Evolutionary conservation across 176 grass and related monocot genomes (phyloP).

Genomic region (Saccharum officinarum): DNA sequence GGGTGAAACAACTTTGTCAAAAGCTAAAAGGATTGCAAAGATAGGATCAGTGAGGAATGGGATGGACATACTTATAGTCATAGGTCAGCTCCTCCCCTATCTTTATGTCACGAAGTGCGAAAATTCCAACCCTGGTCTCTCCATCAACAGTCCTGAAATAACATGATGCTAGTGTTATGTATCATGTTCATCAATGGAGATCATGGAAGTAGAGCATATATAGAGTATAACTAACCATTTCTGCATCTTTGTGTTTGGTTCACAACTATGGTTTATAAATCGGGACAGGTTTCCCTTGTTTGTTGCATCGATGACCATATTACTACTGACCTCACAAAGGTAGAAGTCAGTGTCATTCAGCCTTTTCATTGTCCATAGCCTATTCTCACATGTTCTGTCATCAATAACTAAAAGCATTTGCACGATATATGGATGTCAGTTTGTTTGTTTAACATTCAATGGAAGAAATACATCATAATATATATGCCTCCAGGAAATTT

Average conservation of each 20-base stretch:
- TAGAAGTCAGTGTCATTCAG: slow-evolving; percentile 84
- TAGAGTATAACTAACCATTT: slow-evolving; percentile 78
- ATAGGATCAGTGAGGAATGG: neutral
- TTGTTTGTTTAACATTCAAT: neutral
- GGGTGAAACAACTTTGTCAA: neutral
- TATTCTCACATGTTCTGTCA: slow-evolving; percentile 91
- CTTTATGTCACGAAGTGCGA: slow-evolving; percentile 78
- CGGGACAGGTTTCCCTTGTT: slow-evolving; percentile 92
- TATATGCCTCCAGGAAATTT: slow-evolving; percentile 5
- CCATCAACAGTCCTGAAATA: slow-evolving; percentile 84
- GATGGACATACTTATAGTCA: slow-evolving; percentile 86
- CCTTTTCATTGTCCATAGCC: slow-evolving; percentile 95
- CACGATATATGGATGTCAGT: slow-evolving; percentile 26
- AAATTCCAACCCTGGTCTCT: slow-evolving; percentile 96
- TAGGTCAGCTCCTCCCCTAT: slow-evolving; percentile 87
- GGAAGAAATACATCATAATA: slow-evolving; percentile 11
- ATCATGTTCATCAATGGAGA: slow-evolving; percentile 23
- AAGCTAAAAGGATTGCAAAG: neutral
- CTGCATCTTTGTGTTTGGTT: slow-evolving; percentile 97
- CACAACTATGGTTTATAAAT: slow-evolving; percentile 99
- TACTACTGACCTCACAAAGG: slow-evolving; percentile 87
- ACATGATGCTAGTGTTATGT: slow-evolving; percentile 32
- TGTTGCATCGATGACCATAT: slow-evolving; percentile 98
- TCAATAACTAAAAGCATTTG: slow-evolving; percentile 64
- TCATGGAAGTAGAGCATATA: slow-evolving; percentile 15